Conservation (phyloP, 1,284 basidiomycete species). For the Boletus semigastroideus region DNA sequence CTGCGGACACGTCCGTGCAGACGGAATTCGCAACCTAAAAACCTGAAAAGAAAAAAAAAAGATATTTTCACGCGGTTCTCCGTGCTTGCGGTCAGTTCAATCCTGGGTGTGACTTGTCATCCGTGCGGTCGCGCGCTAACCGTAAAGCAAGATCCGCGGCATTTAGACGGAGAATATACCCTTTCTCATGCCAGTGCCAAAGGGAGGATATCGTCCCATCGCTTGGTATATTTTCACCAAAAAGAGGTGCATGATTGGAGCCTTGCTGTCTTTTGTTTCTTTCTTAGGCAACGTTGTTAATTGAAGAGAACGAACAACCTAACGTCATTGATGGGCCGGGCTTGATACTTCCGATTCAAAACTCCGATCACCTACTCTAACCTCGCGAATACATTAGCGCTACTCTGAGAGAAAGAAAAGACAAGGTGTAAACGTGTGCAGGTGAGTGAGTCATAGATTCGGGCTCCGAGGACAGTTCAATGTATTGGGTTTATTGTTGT, state of each 20-base stretch:
- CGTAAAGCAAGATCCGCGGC: slow-evolving; percentile 10
- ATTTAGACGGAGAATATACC: background rate
- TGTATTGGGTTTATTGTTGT: background rate
- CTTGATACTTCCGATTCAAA: background rate
- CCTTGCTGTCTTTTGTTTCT: background rate
- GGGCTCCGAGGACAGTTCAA: background rate
- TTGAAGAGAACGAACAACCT: background rate
- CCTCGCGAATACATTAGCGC: background rate
- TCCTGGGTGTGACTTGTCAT: background rate
- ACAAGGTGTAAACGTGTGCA: background rate
- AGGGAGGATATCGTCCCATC: slow-evolving; percentile 10
- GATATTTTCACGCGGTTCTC: background rate
- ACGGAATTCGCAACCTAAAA: background rate
- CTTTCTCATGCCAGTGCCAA: slow-evolving; percentile 12
- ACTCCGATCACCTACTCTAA: background rate
- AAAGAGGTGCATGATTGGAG: background rate
- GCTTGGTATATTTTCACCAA: slow-evolving; percentile 1
- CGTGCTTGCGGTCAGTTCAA: background rate
- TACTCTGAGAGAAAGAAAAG: background rate
- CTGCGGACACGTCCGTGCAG: background rate
- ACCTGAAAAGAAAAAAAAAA: too few relatives aligned
- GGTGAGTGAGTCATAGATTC: background rate
- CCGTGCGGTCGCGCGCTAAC: background rate
- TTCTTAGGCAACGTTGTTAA: background rate
- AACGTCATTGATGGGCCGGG: background rate